A percentile compares a stretch with the other conserved stretches of the same genome.
phyloP scores from a whole-genome alignment of 2,329 filamentous ascomycete genomes.

The Xylariaceae sp. region DNA sequence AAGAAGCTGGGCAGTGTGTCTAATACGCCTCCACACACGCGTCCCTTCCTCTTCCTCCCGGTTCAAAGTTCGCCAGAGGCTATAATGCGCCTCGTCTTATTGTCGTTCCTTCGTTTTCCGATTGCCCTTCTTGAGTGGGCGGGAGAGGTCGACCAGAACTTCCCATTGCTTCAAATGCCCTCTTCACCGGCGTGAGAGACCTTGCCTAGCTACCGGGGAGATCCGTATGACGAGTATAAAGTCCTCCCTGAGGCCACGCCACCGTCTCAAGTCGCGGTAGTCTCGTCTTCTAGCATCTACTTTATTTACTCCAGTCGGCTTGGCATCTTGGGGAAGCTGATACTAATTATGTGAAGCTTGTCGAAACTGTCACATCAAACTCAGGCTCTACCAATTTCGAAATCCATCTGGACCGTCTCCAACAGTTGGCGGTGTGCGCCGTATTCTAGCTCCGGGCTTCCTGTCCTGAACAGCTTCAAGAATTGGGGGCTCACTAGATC shows the following conservation, averaged over 20 bases:
- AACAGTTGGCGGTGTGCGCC: neutral
- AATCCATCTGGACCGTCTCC: neutral
- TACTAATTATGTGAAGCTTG: slow-evolving; percentile 1
- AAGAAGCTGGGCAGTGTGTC: slow-evolving; percentile 5
- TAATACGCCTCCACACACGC: slow-evolving; percentile 2
- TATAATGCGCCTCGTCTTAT: slow-evolving; percentile 3
- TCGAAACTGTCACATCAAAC: slow-evolving; percentile 1
- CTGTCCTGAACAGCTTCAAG: neutral
- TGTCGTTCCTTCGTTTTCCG: neutral
- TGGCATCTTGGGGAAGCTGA: slow-evolving; percentile 11
- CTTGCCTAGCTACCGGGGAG: slow-evolving; percentile 2
- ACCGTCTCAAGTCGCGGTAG: slow-evolving; percentile 15
- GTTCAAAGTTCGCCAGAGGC: neutral
- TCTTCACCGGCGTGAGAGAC: slow-evolving; percentile 10
- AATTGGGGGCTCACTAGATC: neutral
- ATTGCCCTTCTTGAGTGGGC: slow-evolving; percentile 6
- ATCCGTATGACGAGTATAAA: slow-evolving; percentile 25
- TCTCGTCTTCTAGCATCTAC: slow-evolving; percentile 14
- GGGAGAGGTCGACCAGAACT: slow-evolving; percentile 3
- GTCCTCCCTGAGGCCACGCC: slow-evolving; percentile 25
- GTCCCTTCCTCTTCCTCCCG: neutral
- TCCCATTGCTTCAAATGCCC: slow-evolving; percentile 2
- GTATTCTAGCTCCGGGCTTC: neutral
- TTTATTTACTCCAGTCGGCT: slow-evolving; percentile 13
- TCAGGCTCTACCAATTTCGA: slow-evolving; percentile 1